Evolutionary conservation across 78 protist species (phyloP).

Genomic region (Cavenderia fasciculata): DNA sequence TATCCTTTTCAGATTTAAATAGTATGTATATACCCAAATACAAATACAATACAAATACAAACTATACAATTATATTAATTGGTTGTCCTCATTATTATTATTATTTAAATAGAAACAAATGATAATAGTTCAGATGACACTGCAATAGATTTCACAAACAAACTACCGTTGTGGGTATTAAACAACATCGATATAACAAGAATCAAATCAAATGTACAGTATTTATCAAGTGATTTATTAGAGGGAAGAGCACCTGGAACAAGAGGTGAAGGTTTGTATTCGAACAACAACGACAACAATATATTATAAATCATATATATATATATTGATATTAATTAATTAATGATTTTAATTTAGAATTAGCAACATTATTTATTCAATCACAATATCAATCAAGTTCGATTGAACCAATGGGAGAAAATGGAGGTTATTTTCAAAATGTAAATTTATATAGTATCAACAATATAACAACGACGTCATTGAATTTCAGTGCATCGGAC

Average conservation of each 20-base stretch:
- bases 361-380: not conserved
- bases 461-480: not conserved
- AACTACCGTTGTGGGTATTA: slow-evolving; percentile 40
- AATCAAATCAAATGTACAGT: not conserved
- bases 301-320: too few relatives aligned
- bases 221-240: not conserved
- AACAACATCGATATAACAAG: not conserved
- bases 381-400: not conserved
- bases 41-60: too few relatives aligned
- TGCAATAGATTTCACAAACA: not conserved
- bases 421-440: slow-evolving; percentile 1
- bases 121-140: not conserved
- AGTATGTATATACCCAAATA: not conserved
- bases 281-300: too few relatives aligned
- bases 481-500: not conserved
- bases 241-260: slow-evolving; percentile 28
- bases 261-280: slow-evolving; percentile 4
- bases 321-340: too few relatives aligned
- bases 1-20: slow-evolving; percentile 4
- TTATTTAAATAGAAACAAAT: not conserved
- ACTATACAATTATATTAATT: too few relatives aligned
- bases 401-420: slow-evolving; percentile 10
- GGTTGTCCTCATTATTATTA: not conserved
- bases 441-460: not conserved
- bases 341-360: too few relatives aligned